Evolutionary conservation across 31 red algal genomes (phyloP), one percentile per base, ranked within the genome.

Genomic region (Odonthalia washingtoniensis): DNA sequence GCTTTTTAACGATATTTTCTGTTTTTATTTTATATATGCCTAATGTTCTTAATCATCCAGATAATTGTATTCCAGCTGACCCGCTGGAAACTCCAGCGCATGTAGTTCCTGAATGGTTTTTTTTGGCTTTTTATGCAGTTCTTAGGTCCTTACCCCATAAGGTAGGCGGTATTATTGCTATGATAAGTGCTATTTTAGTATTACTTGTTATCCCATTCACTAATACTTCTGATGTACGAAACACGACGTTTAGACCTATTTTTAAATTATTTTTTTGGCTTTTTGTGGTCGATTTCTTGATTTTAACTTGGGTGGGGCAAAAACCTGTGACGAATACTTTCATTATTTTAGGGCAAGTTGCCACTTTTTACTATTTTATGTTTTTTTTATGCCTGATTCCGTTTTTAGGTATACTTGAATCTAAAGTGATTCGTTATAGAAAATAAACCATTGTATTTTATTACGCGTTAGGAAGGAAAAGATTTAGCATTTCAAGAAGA

Each of bases 41-140:
- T 27, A 72, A 72, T 72, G 12, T 32, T 27, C 16, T 72, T 14
- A 30, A 30, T 16, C 67, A 72, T 72, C 67, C 67, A 14, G 67
- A 72, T 32, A 72, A 72, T 72, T 72, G 32, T 72, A 72, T 72
- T 32, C 67, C 67, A 33, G 67, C 67, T 27, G 67, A 72, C 32
- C 67, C 67, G 17, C 16, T 72, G 67, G 18, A 72, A 30, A 72
- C 67, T 14, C 67, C 67, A 27, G 30, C 18, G 14, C 67, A 72
- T 72, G 32, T 72, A 12, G 67, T 72, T 27, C 67, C 67, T 30
- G 67, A 72, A 72, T 75, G 72, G 72, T 67, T 33, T 67, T 67
- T 67, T 67, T 14, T 67, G 6, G 2, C 64, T 5, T 67, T 67
- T 67, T 67, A 67, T 6, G 64, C 64, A 35, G 6, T 67, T 33